Evolutionary conservation across 768 basidiomycete species (phyloP), one percentile per base, ranked within the genome.

Genomic region (Termitomyces sp.): DNA sequence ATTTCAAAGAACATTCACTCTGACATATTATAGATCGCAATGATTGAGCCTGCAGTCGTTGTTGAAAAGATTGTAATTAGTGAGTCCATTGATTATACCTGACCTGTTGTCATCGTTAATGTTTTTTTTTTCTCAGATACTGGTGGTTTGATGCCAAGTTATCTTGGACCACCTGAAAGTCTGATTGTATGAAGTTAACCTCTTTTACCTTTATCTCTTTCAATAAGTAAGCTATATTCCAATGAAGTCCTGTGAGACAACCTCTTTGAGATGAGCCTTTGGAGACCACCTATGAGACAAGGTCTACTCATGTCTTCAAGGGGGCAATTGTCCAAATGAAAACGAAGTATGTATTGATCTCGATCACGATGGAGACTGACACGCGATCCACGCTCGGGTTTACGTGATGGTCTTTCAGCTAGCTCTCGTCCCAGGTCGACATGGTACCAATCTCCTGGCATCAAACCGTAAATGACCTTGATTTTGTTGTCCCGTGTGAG

Each of bases 131-230:
- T 48, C 12, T 20, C 24, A 85, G 85, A 86, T 68, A 77, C 82
- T 26, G 85, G 85, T 36, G 81, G 79, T 22, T 72, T 85, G 7
- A 61, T 69, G 49, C 70, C 78, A 0, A 85, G 83, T 58, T 88
- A 86, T 64, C 74, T 88, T 27, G 86, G 86, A 3, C 85, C 85
- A 34, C 84, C 85, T 6, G 85, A 87, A 67, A 85, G 83, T 50
- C 47, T 65, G 18, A 37, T 30, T 39, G 55, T 56, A 46, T 56
- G 26, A 56, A 46, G 24, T 45, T 16, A 13, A 51, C 12, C 2
- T 51, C 18, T 37, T 24, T 39, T 39, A 37, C 12, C 5, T 39
- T 30, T 27, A 39, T 30, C 12, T 27, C 5, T 18, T 37, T 39
- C 8, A 4, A 39, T 3, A 27, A 26, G 9, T 37, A 37, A 39